Evolutionary conservation across 305 asterid species (phyloP).

Genomic region (Ilex paraguariensis): DNA sequence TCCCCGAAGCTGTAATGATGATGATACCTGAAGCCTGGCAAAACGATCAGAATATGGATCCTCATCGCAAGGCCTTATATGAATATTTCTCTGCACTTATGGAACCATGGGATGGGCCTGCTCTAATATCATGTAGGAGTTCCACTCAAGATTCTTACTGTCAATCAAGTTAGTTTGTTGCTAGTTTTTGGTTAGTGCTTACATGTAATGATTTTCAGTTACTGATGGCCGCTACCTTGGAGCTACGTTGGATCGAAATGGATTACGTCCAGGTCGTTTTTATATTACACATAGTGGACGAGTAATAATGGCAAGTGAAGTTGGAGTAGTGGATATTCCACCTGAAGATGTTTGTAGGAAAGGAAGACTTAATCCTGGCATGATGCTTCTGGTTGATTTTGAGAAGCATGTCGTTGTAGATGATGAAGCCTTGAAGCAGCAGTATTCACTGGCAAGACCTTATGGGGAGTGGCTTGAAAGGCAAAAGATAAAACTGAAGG

Average conservation of each 20-base stretch:
- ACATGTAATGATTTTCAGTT: conserved; percentile 50
- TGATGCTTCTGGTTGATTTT: conserved; percentile 99
- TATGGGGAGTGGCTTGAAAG: conserved; percentile 87
- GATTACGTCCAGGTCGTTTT: conserved; percentile 97
- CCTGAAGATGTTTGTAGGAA: conserved; percentile 93
- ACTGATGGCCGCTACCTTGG: conserved; percentile 99
- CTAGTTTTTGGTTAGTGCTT: conserved; percentile 15
- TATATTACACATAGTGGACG: conserved; percentile 95
- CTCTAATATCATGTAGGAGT: conserved; percentile 86
- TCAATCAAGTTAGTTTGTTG: not conserved
- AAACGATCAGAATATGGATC: conserved; percentile 96
- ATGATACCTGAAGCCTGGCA: conserved; percentile 99
- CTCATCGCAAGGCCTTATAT: conserved; percentile 77
- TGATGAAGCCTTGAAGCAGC: conserved; percentile 96
- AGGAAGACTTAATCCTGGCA: conserved; percentile 99
- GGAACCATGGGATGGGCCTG: conserved; percentile 99
- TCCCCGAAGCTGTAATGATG: conserved; percentile 99
- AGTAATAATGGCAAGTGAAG: conserved; percentile 99
- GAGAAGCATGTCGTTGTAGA: conserved; percentile 96
- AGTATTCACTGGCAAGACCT: conserved; percentile 86
- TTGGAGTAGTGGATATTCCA: conserved; percentile 98
- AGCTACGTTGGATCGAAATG: conserved; percentile 98
- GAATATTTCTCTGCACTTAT: conserved; percentile 93
- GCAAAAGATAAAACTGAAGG: conserved; percentile 82
- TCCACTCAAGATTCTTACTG: conserved; percentile 7